phyloP scores from a whole-genome alignment of 257 asterid genomes.

The Solanum lignicaule region DNA sequence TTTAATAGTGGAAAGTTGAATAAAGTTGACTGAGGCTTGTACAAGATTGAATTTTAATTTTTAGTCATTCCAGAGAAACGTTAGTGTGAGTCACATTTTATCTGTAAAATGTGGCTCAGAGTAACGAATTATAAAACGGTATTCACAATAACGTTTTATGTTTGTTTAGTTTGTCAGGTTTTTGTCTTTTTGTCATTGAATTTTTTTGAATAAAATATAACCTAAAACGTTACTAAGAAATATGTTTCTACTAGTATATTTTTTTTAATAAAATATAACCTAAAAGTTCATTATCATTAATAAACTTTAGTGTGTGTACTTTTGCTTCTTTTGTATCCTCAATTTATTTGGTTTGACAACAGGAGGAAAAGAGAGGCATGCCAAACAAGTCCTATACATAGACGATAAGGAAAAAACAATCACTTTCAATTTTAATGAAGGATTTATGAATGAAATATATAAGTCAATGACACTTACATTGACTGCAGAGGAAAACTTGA shows the following conservation, averaged over 20 bases:
- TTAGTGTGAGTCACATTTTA: too few relatives aligned
- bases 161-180: background rate
- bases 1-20: too few relatives aligned
- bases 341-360: background rate
- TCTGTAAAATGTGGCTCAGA: too few relatives aligned
- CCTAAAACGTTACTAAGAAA: too few relatives aligned
- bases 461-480: background rate
- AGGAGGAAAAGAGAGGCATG: background rate
- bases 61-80: too few relatives aligned
- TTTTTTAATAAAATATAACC: too few relatives aligned
- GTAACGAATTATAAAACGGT: too few relatives aligned
- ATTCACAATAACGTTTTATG: too few relatives aligned
- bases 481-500: background rate
- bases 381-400: background rate
- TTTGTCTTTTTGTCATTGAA: background rate
- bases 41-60: too few relatives aligned
- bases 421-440: background rate
- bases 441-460: background rate
- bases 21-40: too few relatives aligned
- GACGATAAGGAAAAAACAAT: background rate
- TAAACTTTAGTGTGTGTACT: background rate
- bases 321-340: background rate
- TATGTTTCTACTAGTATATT: too few relatives aligned
- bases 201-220: too few relatives aligned
- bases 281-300: background rate